These are phyloP conservation scores for Cinchona pubescens DNA, from an alignment of 257 asterid genomes.

Conservation along the genomic window DNA sequence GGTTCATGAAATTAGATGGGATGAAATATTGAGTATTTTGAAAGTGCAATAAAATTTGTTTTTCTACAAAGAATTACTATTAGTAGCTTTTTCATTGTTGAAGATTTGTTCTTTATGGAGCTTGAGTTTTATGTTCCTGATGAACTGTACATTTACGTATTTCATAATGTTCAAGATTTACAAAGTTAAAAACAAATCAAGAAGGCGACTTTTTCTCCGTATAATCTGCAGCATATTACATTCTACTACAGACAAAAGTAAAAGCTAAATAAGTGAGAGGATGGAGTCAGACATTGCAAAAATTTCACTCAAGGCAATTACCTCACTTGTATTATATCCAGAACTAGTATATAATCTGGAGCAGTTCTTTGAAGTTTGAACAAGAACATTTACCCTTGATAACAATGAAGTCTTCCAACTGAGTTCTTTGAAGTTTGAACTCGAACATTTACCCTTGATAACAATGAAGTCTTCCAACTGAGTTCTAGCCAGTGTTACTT, in stretches of 20 bases:
- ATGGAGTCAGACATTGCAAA: too few species aligned
- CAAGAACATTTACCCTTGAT: too few species aligned
- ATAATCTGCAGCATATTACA: not conserved
- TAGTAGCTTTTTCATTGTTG: not conserved
- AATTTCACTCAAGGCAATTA: not conserved
- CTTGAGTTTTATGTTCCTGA: not conserved
- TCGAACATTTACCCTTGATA: too few species aligned
- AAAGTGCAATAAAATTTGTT: slow-evolving; percentile 33
- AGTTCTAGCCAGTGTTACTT: too few species aligned
- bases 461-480: too few species aligned
- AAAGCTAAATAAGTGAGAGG: too few species aligned
- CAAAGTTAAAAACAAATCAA: too few species aligned
- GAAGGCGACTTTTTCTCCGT: too few species aligned
- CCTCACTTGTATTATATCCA: not conserved
- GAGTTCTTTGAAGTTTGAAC: too few species aligned
- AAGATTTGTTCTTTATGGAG: not conserved
- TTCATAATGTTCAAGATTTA: not conserved
- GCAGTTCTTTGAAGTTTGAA: not conserved
- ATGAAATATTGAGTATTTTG: too few species aligned
- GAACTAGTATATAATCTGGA: not conserved
- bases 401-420: not conserved
- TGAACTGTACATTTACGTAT: not conserved
- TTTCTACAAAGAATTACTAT: not conserved
- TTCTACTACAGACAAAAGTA: not conserved
- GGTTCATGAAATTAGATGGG: too few species aligned